Conservation (phyloP, 345 rosid species). For the Turnera subulata region DNA sequence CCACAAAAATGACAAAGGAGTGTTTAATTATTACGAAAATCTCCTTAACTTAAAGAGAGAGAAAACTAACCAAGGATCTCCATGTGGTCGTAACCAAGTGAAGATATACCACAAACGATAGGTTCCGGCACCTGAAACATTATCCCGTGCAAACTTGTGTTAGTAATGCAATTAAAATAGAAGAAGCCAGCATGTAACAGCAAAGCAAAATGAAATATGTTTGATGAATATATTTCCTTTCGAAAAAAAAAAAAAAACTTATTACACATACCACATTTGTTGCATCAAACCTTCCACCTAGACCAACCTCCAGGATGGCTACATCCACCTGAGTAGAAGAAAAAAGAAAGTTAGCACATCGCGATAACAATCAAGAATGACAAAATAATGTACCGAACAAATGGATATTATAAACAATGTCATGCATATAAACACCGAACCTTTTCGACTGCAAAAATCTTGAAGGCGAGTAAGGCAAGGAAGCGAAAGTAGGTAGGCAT, state of each 20-base stretch:
- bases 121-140: conserved; percentile 66
- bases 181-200: background rate
- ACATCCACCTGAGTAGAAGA: conserved; percentile 65
- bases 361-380: background rate
- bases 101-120: conserved; percentile 77
- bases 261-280: conserved; percentile 96
- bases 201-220: background rate
- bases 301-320: conserved; percentile 88
- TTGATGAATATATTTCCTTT: conserved; percentile 1
- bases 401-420: background rate
- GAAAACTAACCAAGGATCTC: conserved; percentile 95
- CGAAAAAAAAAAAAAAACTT: no score
- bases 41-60: conserved; percentile 18
- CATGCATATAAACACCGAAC: conserved; percentile 31
- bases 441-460: conserved; percentile 82
- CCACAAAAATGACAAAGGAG: background rate
- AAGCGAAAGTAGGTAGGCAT: conserved; percentile 95
- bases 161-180: conserved; percentile 2
- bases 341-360: background rate
- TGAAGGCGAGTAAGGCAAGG: conserved; percentile 85
- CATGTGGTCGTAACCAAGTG: conserved; percentile 99
- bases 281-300: conserved; percentile 88
- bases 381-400: background rate
- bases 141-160: conserved; percentile 11
- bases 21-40: conserved; percentile 4